phyloP scores from a whole-genome alignment of 2,329 filamentous ascomycete species.

The Sporothrix humicola region DNA sequence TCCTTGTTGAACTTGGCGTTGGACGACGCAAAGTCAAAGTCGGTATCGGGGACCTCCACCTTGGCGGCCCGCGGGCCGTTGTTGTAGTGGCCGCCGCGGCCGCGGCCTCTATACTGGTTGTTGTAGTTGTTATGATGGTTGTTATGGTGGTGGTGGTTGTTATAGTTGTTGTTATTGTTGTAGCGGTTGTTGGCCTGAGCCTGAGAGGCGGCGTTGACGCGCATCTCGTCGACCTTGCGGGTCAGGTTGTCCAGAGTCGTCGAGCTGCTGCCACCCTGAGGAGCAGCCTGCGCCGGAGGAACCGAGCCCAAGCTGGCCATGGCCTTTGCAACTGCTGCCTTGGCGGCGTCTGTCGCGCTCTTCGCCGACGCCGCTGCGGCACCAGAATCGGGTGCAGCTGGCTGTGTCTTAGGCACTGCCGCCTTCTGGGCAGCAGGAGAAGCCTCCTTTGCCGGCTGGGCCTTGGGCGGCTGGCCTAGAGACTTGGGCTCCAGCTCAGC shows the following conservation, averaged over 20 bases:
- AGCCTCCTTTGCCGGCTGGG: too few species aligned
- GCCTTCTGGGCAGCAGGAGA: too few species aligned
- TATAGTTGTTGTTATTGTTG: slow-evolving; percentile 33
- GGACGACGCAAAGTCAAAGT: slow-evolving; percentile 87
- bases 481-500: slow-evolving; percentile 61
- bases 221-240: slow-evolving; percentile 78
- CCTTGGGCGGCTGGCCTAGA: slow-evolving; percentile 48
- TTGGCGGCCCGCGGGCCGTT: slow-evolving; percentile 62
- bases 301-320: slow-evolving; percentile 70
- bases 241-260: slow-evolving; percentile 70
- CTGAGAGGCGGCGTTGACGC: slow-evolving; percentile 61
- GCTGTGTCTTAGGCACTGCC: too few species aligned
- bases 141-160: not conserved
- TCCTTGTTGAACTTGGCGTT: slow-evolving; percentile 91
- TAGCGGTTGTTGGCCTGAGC: slow-evolving; percentile 41
- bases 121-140: slow-evolving; percentile 22
- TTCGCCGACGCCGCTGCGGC: slow-evolving; percentile 51
- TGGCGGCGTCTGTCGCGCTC: slow-evolving; percentile 75
- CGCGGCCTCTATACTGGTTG: slow-evolving; percentile 49
- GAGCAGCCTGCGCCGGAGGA: slow-evolving; percentile 34
- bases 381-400: too few species aligned
- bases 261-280: slow-evolving; percentile 47
- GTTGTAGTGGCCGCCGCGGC: slow-evolving; percentile 48
- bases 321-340: slow-evolving; percentile 77
- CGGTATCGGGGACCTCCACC: slow-evolving; percentile 85